These are phyloP conservation scores for Xylaria grammica DNA, from an alignment of 495 filamentous ascomycete species.

Conservation along the genomic window DNA sequence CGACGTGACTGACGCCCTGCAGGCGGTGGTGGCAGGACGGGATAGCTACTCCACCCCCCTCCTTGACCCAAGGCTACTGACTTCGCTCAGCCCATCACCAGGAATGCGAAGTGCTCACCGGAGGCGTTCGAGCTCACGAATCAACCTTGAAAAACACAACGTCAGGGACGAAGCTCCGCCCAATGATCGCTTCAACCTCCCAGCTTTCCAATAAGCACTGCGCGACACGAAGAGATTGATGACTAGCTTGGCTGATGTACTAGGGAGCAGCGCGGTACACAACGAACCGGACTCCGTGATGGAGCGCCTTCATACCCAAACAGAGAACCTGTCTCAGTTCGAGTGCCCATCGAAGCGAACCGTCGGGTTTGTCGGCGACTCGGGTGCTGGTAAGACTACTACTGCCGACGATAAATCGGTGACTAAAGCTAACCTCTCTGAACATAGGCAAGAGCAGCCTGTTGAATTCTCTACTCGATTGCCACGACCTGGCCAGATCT, in stretches of 20 bases:
- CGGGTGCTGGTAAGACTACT: conserved; percentile 38
- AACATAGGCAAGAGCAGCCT: conserved; percentile 45
- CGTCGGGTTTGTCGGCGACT: conserved; percentile 49
- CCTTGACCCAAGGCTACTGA: background rate
- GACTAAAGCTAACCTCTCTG: background rate
- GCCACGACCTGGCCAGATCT: conserved; percentile 33
- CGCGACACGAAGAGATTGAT: conserved; percentile 34
- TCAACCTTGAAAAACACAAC: conserved; percentile 14
- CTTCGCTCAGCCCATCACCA: background rate
- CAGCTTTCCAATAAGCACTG: conserved; percentile 40
- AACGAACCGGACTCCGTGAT: conserved; percentile 43
- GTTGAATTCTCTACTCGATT: conserved; percentile 46
- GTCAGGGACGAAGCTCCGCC: conserved; percentile 44
- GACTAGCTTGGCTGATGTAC: conserved; percentile 31
- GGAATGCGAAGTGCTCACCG: background rate
- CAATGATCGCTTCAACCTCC: conserved; percentile 38
- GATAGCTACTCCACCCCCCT: conserved; percentile 4
- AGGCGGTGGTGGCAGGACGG: background rate
- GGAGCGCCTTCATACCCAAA: conserved; percentile 33
- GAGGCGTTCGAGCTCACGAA: conserved; percentile 6
- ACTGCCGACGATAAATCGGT: background rate
- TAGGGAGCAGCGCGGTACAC: conserved; percentile 38
- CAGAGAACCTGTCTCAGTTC: conserved; percentile 36
- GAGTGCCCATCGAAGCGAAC: conserved; percentile 40
- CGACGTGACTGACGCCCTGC: background rate